Evolutionary conservation across 495 filamentous ascomycete genomes (phyloP).

Genomic region (Lasiosphaeris hirsuta): DNA sequence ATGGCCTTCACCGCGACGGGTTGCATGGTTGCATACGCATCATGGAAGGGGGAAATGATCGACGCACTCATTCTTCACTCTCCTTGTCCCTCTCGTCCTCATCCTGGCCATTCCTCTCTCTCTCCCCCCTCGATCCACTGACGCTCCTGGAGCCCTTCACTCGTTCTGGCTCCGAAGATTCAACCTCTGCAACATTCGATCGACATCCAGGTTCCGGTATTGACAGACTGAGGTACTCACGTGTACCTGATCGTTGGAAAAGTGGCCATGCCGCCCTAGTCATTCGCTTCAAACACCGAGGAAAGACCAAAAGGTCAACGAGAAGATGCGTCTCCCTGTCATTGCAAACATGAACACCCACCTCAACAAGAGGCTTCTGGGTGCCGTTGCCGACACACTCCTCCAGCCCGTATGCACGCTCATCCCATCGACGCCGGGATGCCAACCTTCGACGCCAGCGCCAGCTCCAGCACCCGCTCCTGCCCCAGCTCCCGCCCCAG

Average conservation of each 20-base stretch:
- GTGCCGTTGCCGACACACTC: background rate
- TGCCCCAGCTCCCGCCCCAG: background rate
- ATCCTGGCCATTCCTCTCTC: background rate
- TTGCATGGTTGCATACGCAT: background rate
- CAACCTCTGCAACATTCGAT: background rate
- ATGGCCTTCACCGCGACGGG: background rate
- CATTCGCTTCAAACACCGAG: background rate
- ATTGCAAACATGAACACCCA: no score
- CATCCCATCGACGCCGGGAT: background rate
- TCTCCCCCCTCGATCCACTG: background rate
- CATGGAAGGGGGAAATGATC: slow-evolving; percentile 10
- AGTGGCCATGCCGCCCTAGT: slow-evolving; percentile 8
- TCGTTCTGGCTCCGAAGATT: slow-evolving; percentile 3
- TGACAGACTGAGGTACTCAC: no score
- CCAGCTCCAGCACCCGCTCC: slow-evolving; percentile 5
- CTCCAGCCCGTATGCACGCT: background rate
- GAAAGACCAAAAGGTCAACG: background rate
- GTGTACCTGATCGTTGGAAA: background rate
- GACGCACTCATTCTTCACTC: background rate
- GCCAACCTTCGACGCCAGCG: background rate
- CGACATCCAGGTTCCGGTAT: no score
- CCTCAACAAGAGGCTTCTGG: no score
- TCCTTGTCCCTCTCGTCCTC: background rate
- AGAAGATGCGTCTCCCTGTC: background rate
- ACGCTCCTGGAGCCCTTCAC: slow-evolving; percentile 1